These are phyloP conservation scores for Fusarium sp. DNA, from an alignment of 2,329 filamentous ascomycete species.

Conservation along the genomic window DNA sequence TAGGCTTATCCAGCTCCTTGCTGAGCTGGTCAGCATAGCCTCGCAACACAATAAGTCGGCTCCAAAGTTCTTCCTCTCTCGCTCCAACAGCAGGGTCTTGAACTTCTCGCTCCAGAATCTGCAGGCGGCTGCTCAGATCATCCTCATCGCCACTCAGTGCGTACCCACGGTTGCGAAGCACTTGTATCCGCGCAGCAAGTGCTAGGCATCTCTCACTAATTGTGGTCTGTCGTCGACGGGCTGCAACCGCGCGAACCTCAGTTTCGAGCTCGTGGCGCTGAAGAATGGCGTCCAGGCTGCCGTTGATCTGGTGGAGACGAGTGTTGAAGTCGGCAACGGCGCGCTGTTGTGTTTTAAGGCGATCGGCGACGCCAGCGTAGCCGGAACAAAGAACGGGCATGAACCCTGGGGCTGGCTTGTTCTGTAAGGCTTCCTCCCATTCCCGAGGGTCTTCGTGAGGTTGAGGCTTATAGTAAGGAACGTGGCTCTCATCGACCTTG, in stretches of 20 bases:
- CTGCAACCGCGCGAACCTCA: slow-evolving; percentile 77
- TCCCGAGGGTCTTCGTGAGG: slow-evolving; percentile 77
- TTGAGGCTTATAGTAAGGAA: slow-evolving; percentile 79
- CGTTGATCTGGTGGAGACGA: slow-evolving; percentile 82
- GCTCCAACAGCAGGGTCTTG: slow-evolving; percentile 80
- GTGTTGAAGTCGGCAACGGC: slow-evolving; percentile 76
- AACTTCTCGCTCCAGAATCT: slow-evolving; percentile 73
- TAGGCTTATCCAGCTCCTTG: slow-evolving; percentile 76
- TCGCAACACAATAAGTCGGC: slow-evolving; percentile 77
- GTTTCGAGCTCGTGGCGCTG: slow-evolving; percentile 80
- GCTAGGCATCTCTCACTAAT: slow-evolving; percentile 78
- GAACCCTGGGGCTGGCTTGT: slow-evolving; percentile 79
- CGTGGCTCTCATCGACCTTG: slow-evolving; percentile 76
- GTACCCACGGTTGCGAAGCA: slow-evolving; percentile 82
- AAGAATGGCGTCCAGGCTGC: slow-evolving; percentile 75
- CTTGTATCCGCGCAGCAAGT: slow-evolving; percentile 81
- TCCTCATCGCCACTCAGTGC: slow-evolving; percentile 83
- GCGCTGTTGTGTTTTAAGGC: slow-evolving; percentile 76
- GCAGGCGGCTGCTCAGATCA: slow-evolving; percentile 76
- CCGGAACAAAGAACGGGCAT: slow-evolving; percentile 81
- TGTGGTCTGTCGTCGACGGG: slow-evolving; percentile 75
- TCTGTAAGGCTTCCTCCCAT: slow-evolving; percentile 85
- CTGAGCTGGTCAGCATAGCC: slow-evolving; percentile 78
- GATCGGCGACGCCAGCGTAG: slow-evolving; percentile 75
- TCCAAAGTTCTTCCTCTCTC: slow-evolving; percentile 86